Conservation (phyloP, 1,284 basidiomycete species). For the Apiotrichum akiyoshidainum region DNA sequence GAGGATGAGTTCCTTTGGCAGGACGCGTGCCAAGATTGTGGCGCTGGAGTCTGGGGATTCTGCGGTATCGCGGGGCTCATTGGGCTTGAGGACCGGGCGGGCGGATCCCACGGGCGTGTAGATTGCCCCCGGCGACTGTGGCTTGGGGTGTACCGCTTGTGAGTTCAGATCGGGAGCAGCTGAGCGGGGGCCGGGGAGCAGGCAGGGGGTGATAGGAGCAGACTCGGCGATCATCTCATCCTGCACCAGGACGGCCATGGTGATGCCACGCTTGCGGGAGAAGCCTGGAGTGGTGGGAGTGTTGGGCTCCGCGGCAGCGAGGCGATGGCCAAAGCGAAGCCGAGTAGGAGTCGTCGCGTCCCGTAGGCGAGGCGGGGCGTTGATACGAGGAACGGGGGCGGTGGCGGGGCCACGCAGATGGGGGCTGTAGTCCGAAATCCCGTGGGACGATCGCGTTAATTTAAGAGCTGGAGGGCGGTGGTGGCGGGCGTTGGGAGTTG, state of each 20-base stretch:
- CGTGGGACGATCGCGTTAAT: background rate
- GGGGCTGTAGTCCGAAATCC: no score
- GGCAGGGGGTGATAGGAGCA: slow-evolving; percentile 30
- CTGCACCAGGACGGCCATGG: slow-evolving; percentile 38
- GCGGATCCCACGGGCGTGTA: background rate
- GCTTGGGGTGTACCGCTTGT: background rate
- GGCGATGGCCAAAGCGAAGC: background rate
- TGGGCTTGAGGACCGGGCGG: background rate
- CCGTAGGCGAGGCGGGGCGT: background rate
- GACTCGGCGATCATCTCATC: slow-evolving; percentile 33
- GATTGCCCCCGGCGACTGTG: no score
- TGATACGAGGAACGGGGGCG: background rate
- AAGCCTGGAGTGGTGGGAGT: slow-evolving; percentile 9
- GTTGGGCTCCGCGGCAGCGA: background rate
- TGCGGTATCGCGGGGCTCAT: background rate
- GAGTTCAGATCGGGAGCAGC: background rate
- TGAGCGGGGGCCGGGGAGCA: slow-evolving; percentile 8
- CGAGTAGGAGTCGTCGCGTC: background rate
- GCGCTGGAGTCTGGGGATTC: background rate
- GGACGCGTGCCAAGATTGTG: background rate
- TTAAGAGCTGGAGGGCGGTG: background rate
- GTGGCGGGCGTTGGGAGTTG: background rate
- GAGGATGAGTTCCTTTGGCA: slow-evolving; percentile 40
- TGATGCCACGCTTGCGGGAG: slow-evolving; percentile 30
- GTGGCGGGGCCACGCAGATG: background rate